Base-by-base conservation (phyloP, 139 green algal genomes). In the Bryopsis sp. region DNA sequence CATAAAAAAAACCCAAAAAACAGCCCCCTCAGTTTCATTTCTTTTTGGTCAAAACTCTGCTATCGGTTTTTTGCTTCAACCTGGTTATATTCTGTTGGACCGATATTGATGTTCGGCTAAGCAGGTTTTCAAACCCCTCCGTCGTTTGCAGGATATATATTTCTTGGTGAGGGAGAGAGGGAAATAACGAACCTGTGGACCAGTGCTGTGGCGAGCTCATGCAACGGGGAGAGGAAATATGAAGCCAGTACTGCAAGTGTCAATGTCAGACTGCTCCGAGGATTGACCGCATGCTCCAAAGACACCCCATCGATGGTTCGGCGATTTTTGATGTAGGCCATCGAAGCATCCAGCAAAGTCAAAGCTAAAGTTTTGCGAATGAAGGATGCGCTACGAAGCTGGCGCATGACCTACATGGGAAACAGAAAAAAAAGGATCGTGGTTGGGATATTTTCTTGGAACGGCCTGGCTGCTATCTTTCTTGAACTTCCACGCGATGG, bases 181-280 rank as follows among this genome's bases (percentile, higher is more conserved):
- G n/a, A n/a, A n/a, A 19, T 11, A 29, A 36, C 50, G 24, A n/a
- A 65, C 58, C 31, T 15, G 28, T 65, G 58, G 39, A 93, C 79
- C 31, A 93, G 70, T 50, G 73, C 71, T 2, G 62, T 37, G 11
- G 81, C 87, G 38, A 93, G 70, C 33, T 65, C 46, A 64, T 96
- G 73, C 22, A 94, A 47, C 0, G 89, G 92, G 8, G 69, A 50
- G 72, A 96, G 71, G 38, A 95, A 32, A 19, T 68, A 72, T 11
- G 68, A 50, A 24, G 68, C 47, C 31, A 92, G 33, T 28, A 68
- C 58, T 6, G 89, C 90, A 19, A 50, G 34, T 1, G 88, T n/a
- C 6, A 81, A 47, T 15, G 64, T 67, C 0, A n/a, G 6, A 28
- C 74, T n/a, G 2, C 75, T 60, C 2, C 66, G 73, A 1, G 71